These are phyloP conservation scores for Aureobasidium sp. DNA, from an alignment of 2,329 filamentous ascomycete genomes.

Conservation along the genomic window DNA sequence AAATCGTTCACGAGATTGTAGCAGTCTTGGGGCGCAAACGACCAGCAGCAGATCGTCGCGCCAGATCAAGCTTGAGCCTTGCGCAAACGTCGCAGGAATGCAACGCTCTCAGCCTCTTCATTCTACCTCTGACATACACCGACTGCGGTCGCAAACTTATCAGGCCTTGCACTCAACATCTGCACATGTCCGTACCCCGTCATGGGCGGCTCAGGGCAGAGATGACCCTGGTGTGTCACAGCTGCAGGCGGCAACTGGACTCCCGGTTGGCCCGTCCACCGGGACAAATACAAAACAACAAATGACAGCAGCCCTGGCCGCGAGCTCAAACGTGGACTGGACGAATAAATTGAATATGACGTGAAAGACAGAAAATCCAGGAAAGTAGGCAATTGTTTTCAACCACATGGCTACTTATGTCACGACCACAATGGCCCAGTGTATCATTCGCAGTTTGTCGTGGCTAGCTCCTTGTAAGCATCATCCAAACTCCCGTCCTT, in stretches of 20 bases:
- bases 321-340: neutral
- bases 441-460: constrained; percentile 4
- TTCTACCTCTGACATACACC: neutral
- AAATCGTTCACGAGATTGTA: no score
- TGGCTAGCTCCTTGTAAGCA: constrained; percentile 13
- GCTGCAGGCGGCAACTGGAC: neutral
- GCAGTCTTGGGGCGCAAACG: neutral
- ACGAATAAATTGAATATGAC: constrained; percentile 11
- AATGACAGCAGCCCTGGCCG: constrained; percentile 8
- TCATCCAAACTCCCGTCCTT: neutral
- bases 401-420: neutral
- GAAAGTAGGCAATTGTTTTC: neutral
- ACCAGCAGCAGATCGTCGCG: neutral
- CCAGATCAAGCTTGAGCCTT: neutral
- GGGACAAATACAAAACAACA: constrained; percentile 4
- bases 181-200: neutral
- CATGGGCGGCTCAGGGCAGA: neutral
- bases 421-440: neutral
- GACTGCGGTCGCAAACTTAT: no score
- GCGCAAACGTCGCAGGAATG: neutral
- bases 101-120: neutral
- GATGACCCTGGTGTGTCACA: neutral
- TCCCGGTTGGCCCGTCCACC: constrained; percentile 9
- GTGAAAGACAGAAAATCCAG: neutral
- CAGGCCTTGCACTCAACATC: neutral